These are phyloP conservation scores for Cytospora chrysosperma DNA, from an alignment of 2,329 filamentous ascomycete genomes.

Conservation along the genomic window DNA sequence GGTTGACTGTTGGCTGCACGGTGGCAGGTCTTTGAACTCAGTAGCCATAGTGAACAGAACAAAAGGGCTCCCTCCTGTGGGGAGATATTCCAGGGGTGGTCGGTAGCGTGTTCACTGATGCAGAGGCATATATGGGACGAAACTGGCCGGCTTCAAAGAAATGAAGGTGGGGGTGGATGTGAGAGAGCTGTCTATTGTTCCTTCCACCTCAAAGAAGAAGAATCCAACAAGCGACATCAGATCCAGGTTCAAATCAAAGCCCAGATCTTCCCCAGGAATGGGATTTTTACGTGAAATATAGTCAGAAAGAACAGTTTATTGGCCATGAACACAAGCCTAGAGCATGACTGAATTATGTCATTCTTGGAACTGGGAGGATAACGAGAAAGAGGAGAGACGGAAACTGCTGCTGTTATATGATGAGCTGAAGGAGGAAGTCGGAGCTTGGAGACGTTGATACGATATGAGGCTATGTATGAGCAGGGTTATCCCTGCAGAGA, in stretches of 20 bases:
- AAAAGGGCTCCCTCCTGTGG: too few relatives aligned
- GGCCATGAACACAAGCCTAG: not conserved
- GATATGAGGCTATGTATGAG: not conserved
- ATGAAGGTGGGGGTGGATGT: not conserved
- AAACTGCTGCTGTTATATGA: not conserved
- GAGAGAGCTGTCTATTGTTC: not conserved
- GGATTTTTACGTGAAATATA: not conserved
- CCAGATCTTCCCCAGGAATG: not conserved
- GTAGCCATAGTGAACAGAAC: slow-evolving; percentile 4
- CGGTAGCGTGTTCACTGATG: not conserved
- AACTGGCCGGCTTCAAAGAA: not conserved
- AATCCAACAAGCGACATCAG: not conserved
- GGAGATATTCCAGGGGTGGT: not conserved
- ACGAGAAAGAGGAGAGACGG: not conserved
- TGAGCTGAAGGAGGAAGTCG: not conserved
- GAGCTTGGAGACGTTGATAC: not conserved
- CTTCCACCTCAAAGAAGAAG: not conserved
- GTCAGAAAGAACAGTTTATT: not conserved
- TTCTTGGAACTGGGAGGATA: not conserved
- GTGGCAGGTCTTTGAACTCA: not conserved
- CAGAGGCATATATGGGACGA: not conserved
- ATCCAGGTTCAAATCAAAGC: not conserved
- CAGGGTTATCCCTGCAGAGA: not conserved
- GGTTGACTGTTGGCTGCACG: slow-evolving; percentile 13
- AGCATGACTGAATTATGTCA: not conserved